Percentiles rank a stretch among this genome's conserved stretches.
These are phyloP conservation scores for Papiliotrema nemorosa DNA, from an alignment of 1,284 basidiomycete species.

Conservation along the genomic window DNA sequence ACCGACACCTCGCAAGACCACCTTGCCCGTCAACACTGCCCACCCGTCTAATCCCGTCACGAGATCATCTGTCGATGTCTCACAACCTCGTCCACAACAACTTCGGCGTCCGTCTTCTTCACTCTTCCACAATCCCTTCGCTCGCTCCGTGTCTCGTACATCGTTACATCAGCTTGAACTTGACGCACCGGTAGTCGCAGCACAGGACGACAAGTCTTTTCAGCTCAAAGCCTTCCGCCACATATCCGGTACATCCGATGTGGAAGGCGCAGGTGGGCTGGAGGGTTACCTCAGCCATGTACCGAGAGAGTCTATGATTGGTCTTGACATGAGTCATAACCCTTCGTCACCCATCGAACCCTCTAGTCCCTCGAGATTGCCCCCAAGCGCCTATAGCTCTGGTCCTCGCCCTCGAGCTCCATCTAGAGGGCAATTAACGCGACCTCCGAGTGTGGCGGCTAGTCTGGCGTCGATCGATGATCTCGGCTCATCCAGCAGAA, in stretches of 20 bases:
- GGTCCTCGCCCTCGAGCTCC: not conserved
- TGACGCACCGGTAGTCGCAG: constrained; percentile 9
- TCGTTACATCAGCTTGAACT: constrained; percentile 22
- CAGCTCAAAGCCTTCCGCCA: constrained; percentile 46
- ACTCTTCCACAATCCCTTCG: constrained; percentile 36
- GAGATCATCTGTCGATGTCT: constrained; percentile 5
- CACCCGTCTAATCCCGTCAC: not conserved
- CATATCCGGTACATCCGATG: constrained; percentile 37
- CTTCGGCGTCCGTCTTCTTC: constrained; percentile 35
- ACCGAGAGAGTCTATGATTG: constrained; percentile 11
- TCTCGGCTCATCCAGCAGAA: constrained; percentile 17
- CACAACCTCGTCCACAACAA: constrained; percentile 11
- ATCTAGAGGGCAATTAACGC: constrained; percentile 13
- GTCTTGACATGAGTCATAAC: constrained; percentile 1
- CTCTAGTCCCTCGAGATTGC: not conserved
- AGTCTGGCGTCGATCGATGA: constrained; percentile 27
- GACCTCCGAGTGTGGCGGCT: constrained; percentile 31
- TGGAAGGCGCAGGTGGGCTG: constrained; percentile 18
- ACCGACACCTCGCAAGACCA: constrained; percentile 12
- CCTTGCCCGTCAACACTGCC: not conserved
- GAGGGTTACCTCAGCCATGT: constrained; percentile 21
- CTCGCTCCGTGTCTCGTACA: constrained; percentile 28
- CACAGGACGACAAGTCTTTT: constrained; percentile 43
- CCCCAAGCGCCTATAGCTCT: not conserved
- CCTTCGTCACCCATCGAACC: not conserved